Conservation (phyloP, 768 basidiomycete species). For the Pleurotus tuber-regium region DNA sequence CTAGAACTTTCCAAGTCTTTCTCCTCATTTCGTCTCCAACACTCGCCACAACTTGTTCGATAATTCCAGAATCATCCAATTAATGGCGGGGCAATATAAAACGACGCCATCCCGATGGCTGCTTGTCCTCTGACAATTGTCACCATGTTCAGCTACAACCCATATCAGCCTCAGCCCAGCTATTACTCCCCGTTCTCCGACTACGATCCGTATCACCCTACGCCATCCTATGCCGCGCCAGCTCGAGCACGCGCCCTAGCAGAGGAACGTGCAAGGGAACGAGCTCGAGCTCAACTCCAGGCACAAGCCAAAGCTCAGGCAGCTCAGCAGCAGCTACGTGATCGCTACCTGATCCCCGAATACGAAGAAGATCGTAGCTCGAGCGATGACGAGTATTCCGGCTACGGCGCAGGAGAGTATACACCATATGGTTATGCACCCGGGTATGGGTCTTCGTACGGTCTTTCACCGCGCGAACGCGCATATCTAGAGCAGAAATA, state of each 20-base stretch:
- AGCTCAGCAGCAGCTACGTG: not conserved
- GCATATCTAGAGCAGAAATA: slow-evolving; percentile 29
- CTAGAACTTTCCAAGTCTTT: not conserved
- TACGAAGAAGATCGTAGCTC: slow-evolving; percentile 8
- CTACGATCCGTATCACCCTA: slow-evolving; percentile 1
- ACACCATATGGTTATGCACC: slow-evolving; percentile 3
- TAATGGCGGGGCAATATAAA: not conserved
- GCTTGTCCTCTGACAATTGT: not conserved
- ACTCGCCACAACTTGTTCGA: not conserved
- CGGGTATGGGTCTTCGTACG: slow-evolving; percentile 3
- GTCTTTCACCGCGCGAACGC: slow-evolving; percentile 26
- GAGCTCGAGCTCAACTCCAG: not conserved
- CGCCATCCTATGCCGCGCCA: not conserved
- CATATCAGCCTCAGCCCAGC: not conserved
- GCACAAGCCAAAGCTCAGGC: not conserved
- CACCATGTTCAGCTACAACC: slow-evolving; percentile 9
- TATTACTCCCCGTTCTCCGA: not conserved
- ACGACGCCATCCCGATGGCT: not conserved
- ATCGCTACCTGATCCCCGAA: slow-evolving; percentile 4
- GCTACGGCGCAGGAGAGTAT: not conserved
- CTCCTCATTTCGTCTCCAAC: not conserved
- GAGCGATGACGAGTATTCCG: slow-evolving; percentile 4
- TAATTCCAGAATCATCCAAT: not conserved
- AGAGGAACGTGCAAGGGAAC: not conserved
- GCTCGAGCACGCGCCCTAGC: not conserved